phyloP scores from a whole-genome alignment of 1,139 yeast genomes.

The Wickerhamomyces sp. region DNA sequence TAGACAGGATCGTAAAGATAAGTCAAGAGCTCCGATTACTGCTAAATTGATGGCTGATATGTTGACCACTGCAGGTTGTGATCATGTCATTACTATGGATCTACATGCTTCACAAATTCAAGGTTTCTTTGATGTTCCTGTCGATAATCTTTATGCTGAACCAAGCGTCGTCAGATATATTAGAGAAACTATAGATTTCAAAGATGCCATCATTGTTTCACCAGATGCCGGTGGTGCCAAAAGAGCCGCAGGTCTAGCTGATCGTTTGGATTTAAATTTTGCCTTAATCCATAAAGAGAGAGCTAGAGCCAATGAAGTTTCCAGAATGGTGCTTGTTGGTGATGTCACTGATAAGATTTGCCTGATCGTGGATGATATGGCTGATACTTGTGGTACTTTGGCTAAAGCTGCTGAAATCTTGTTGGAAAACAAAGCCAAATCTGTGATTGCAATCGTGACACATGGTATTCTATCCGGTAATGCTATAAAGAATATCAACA shows the following conservation, averaged over 20 bases:
- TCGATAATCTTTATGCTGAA: constrained; percentile 93
- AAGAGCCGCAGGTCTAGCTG: constrained; percentile 95
- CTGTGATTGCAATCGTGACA: constrained; percentile 92
- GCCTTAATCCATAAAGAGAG: constrained; percentile 97
- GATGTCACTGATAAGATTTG: constrained; percentile 87
- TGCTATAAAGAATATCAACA: constrained; percentile 80
- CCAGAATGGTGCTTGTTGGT: constrained; percentile 94
- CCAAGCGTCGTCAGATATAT: constrained; percentile 90
- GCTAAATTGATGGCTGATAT: constrained; percentile 95
- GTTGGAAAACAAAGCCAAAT: constrained; percentile 71
- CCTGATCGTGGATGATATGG: constrained; percentile 95
- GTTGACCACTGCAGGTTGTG: constrained; percentile 93
- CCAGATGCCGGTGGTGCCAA: constrained; percentile 99
- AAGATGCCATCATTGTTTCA: constrained; percentile 79
- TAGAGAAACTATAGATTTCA: constrained; percentile 61
- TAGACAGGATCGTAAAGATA: constrained; percentile 95
- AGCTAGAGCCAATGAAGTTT: constrained; percentile 90
- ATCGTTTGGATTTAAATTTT: constrained; percentile 84
- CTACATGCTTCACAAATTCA: constrained; percentile 96
- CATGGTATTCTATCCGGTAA: constrained; percentile 91
- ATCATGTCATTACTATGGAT: constrained; percentile 97
- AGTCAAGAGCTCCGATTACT: constrained; percentile 94
- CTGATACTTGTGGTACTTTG: constrained; percentile 96
- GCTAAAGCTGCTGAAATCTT: constrained; percentile 94
- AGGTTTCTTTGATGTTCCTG: constrained; percentile 95